Base-by-base conservation (phyloP, 352 stramenopile species). In the Pythium folliculosum region DNA sequence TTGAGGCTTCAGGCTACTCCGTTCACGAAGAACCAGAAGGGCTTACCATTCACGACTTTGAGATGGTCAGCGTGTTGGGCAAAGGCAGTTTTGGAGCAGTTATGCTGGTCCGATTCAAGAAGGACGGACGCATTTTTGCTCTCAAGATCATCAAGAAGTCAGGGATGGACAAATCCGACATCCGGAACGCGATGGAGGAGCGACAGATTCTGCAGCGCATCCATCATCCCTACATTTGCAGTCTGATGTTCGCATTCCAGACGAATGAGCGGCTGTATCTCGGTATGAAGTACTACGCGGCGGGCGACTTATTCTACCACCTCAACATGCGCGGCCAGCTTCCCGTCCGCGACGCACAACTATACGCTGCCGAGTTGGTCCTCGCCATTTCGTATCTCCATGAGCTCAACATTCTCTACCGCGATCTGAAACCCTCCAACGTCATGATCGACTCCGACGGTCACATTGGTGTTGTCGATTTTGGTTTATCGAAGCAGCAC, bases 71-170 rank as follows among this genome's bases (percentile, higher is more conserved):
- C 61, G 88, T 96, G 23, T 64, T 96, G 1, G 88, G 88, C 22
- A 93, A 93, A 60, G 88, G 88, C 10, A 94, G 85, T 65, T 96
- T 96, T 65, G 88, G 86, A 14, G 88, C 88, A 30, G 88, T 96
- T 13, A 96, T 96, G 86, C 78, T 96, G 3, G 88, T 96, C 35
- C 88, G 88, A 0, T 96, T 95, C 74, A 95, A 95, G 72, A 91
- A 94, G 61, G 88, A 96, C 44, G 86, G 86, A 0, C 83, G 88
- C 54, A 83, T 96, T 27, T 96, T 96, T 44, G 88, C 88, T 52
- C 78, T 96, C 63, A 96, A 96, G 74, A 96, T 96, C 60, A 90
- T 96, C 73, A 94, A 94, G 65, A 96, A 96, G 71, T 90, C 74
- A 37, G 90, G 90, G 58, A 96, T 96, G 88, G 88, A 95, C 65